A percentile compares a stretch with the other conserved stretches of the same genome.
Evolutionary conservation across 352 stramenopile species (phyloP).

Genomic region (Globisporangium lucens): DNA sequence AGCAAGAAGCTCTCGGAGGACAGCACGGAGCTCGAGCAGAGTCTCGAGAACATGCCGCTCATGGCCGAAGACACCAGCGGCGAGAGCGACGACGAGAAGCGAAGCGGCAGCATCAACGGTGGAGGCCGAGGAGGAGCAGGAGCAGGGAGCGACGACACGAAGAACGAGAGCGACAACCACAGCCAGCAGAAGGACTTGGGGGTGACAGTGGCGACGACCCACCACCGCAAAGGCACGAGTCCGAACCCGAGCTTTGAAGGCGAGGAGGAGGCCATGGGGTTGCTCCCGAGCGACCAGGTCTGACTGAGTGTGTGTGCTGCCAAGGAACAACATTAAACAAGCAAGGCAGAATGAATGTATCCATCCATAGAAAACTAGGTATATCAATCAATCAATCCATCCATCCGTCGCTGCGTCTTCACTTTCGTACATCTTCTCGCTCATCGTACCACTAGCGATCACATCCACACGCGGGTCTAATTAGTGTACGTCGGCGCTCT

Average conservation of each 20-base stretch:
- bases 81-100: constrained; percentile 28
- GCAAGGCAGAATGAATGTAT: constrained; percentile 6
- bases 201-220: constrained; percentile 2
- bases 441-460: background rate
- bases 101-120: background rate
- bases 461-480: background rate
- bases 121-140: background rate
- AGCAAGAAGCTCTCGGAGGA: constrained; percentile 58
- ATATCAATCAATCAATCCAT: constrained; percentile 1
- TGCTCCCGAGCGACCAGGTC: constrained; percentile 13
- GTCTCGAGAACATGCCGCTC: constrained; percentile 48
- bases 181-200: background rate
- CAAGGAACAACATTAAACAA: background rate
- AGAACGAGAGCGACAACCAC: constrained; percentile 11
- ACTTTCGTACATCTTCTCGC: background rate
- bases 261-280: constrained; percentile 18
- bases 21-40: constrained; percentile 40
- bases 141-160: background rate
- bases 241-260: constrained; percentile 19
- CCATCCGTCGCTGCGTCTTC: constrained; percentile 8
- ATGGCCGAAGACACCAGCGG: constrained; percentile 33
- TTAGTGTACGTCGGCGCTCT: constrained; percentile 70
- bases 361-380: constrained; percentile 3
- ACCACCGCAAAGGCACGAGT: constrained; percentile 20
- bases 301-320: background rate